Evolutionary conservation across 2,329 filamentous ascomycete genomes (phyloP), one percentile per base, ranked within the genome.

Genomic region (Fusarium burgessii): DNA sequence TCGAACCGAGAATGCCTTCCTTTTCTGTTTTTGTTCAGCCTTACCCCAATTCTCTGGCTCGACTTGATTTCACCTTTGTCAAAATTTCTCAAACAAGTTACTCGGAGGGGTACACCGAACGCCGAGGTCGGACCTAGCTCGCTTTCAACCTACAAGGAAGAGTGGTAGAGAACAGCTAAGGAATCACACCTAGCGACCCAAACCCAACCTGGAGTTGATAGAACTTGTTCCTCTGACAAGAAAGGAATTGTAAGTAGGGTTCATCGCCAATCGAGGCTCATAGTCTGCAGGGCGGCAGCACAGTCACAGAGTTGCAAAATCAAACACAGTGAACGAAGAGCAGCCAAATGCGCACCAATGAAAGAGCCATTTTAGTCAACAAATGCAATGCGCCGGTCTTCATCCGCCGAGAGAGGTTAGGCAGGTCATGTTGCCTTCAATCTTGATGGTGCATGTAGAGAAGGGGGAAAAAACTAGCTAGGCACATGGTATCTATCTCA

Each of bases 291-390:
- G 62, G 43, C 56, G 33, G 55, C 33, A 66, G 58, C 49, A 67
- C 29, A 23, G 29, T 29, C 27, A 29, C 27, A 52, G 23, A 23
- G 56, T 50, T 55, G 36, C 43, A 67, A 47, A 72, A 63, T 38
- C 62, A 12, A 63, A 65, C 62, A 65, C 49, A 42, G 65, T 60
- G 49, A 68, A 52, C 36, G 46, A 64, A 58, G 60, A 64, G 61
- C 27, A 58, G 42, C 42, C 57, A 73, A 76, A 74, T 77, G 74
- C 75, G 75, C 74, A 58, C 75, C 75, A 77, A 77, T 77, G 58
- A 66, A 72, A 70, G 61, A 65, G 66, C 50, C 51, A 66, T 42
- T 41, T 66, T 77, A 68, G 70, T 72, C 62, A 69, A 70, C 32
- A 46, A 61, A 38, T 40, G 65, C 65, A 68, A 75, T 65, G 60